These are phyloP conservation scores for Agrocybe praecox DNA, from an alignment of 768 basidiomycete genomes.

Conservation along the genomic window DNA sequence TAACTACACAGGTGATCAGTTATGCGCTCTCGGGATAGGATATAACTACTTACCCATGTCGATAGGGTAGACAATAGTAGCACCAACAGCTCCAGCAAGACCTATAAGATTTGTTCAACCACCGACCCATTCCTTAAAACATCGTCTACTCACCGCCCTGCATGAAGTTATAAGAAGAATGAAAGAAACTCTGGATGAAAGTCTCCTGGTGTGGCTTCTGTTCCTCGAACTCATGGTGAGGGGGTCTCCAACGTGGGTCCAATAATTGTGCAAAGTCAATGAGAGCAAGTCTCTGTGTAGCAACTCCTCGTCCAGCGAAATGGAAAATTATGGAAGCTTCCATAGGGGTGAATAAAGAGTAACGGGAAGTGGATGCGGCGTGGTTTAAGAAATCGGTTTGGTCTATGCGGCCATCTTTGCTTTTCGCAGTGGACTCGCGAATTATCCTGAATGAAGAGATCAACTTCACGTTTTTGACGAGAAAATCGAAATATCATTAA, in stretches of 20 bases:
- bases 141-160: conserved; percentile 63
- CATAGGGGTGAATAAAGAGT: conserved; percentile 96
- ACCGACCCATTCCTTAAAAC: neutral
- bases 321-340: conserved; percentile 98
- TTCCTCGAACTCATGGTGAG: conserved; percentile 52
- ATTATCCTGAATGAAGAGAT: conserved; percentile 58
- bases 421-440: conserved; percentile 86
- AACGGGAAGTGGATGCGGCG: conserved; percentile 83
- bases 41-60: conserved; percentile 70
- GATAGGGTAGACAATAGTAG: conserved; percentile 97
- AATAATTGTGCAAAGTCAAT: conserved; percentile 92
- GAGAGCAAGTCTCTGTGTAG: conserved; percentile 72
- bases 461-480: conserved; percentile 7
- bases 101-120: conserved; percentile 43
- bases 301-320: conserved; percentile 85
- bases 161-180: conserved; percentile 84
- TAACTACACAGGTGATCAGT: conserved; percentile 50
- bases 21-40: neutral
- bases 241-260: conserved; percentile 86
- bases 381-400: conserved; percentile 95
- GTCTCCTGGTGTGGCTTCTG: conserved; percentile 36
- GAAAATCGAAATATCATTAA: conserved; percentile 12
- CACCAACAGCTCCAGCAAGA: conserved; percentile 91
- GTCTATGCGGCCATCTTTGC: conserved; percentile 95
- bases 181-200: conserved; percentile 55